phyloP scores from a whole-genome alignment of 306 rosid genomes.

The Crotalaria pallida region DNA sequence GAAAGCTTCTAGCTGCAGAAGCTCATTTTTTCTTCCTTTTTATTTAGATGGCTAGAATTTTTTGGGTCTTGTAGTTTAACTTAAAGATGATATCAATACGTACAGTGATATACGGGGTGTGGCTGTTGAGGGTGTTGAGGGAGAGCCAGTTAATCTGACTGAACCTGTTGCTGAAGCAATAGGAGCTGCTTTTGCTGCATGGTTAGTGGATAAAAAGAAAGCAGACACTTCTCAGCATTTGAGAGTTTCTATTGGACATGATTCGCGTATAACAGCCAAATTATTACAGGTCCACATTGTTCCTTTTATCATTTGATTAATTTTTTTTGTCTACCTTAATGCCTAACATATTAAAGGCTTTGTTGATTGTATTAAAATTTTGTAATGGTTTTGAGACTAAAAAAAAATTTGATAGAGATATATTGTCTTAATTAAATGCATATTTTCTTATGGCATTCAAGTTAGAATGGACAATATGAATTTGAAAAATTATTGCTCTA shows the following conservation, averaged over 20 bases:
- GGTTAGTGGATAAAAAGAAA: constrained; percentile 78
- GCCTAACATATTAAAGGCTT: background rate
- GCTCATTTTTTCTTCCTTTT: background rate
- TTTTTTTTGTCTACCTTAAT: background rate
- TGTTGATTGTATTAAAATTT: background rate
- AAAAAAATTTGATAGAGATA: background rate
- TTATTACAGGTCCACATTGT: constrained; percentile 56
- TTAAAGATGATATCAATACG: constrained; percentile 23
- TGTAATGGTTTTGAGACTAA: background rate
- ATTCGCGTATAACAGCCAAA: constrained; percentile 83
- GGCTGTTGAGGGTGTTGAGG: constrained; percentile 86
- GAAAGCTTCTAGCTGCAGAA: constrained; percentile 1
- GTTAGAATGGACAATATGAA: background rate
- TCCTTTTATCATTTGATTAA: constrained; percentile 13
- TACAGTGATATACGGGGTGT: constrained; percentile 92
- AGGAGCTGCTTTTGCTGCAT: constrained; percentile 87
- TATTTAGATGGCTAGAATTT: background rate
- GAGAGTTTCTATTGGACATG: constrained; percentile 86
- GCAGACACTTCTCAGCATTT: constrained; percentile 47
- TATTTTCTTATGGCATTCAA: background rate
- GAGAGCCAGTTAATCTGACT: constrained; percentile 75
- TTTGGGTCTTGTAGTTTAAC: constrained; percentile 10
- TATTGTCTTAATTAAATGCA: constrained; percentile 9
- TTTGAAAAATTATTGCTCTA: constrained; percentile 7
- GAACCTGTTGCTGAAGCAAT: constrained; percentile 91